These are phyloP conservation scores for Cryptococcus sp. DNA, from an alignment of 1,284 basidiomycete genomes.

Conservation along the genomic window DNA sequence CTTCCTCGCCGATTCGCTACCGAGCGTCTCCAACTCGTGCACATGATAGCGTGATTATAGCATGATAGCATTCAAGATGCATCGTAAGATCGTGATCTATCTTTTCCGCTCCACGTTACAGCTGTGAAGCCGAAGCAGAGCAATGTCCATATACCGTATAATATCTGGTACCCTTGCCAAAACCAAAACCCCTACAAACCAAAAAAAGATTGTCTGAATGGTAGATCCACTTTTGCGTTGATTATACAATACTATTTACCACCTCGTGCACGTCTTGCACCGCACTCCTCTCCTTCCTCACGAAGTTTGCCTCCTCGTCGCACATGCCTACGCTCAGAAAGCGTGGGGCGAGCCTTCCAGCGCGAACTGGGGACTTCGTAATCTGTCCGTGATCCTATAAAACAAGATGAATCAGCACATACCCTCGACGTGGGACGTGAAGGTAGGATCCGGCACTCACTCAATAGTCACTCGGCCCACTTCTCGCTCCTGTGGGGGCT, in stretches of 20 bases:
- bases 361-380: conserved; percentile 40
- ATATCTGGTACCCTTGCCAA: too few species aligned
- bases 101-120: too few species aligned
- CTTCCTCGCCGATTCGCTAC: too few species aligned
- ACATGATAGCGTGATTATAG: too few species aligned
- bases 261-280: not conserved
- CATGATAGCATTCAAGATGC: too few species aligned
- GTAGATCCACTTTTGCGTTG: not conserved
- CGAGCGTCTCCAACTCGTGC: too few species aligned
- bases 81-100: too few species aligned
- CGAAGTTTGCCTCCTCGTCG: not conserved
- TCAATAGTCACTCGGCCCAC: conserved; percentile 46
- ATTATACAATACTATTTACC: conserved; percentile 1
- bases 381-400: conserved; percentile 36
- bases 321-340: conserved; percentile 10
- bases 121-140: too few species aligned
- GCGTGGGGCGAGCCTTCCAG: conserved; percentile 41
- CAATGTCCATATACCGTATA: too few species aligned
- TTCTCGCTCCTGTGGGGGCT: conserved; percentile 42
- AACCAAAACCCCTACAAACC: too few species aligned
- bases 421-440: too few species aligned
- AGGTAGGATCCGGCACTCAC: conserved; percentile 26
- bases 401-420: conserved; percentile 7
- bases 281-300: not conserved
- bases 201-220: too few species aligned